A percentile compares a stretch with the other conserved stretches of the same genome.
Conservation (phyloP, 805 yeast genomes). For the Yamadazyma insecticola region DNA sequence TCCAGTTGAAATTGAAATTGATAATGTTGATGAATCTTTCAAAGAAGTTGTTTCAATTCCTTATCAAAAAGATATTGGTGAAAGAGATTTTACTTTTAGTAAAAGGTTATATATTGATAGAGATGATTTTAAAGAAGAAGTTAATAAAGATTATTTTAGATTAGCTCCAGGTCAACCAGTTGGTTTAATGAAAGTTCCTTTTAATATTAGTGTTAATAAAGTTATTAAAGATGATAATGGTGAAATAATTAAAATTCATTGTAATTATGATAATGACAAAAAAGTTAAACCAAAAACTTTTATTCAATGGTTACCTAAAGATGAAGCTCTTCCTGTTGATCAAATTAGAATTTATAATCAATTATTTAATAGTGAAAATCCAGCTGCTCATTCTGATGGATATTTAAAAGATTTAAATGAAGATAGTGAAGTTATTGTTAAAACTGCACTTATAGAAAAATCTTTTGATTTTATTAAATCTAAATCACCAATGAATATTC, state of each 20-base stretch:
- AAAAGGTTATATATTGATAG: slow-evolving; percentile 81
- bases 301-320: slow-evolving; percentile 92
- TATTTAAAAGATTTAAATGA: slow-evolving; percentile 79
- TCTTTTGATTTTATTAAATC: slow-evolving; percentile 63
- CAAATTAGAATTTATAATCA: slow-evolving; percentile 88
- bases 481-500: slow-evolving; percentile 73
- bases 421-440: slow-evolving; percentile 65
- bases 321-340: slow-evolving; percentile 48
- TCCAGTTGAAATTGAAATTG: slow-evolving; percentile 80
- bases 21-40: slow-evolving; percentile 68
- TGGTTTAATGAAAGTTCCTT: slow-evolving; percentile 89
- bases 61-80: slow-evolving; percentile 82
- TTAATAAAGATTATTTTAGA: slow-evolving; percentile 79
- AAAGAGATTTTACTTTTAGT: slow-evolving; percentile 66
- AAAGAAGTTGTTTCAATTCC: slow-evolving; percentile 73
- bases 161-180: slow-evolving; percentile 92
- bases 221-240: slow-evolving; percentile 47
- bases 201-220: slow-evolving; percentile 65
- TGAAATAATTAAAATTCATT: slow-evolving; percentile 60
- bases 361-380: slow-evolving; percentile 87
- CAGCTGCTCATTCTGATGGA: slow-evolving; percentile 83
- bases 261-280: slow-evolving; percentile 68
- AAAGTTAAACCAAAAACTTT: slow-evolving; percentile 87
- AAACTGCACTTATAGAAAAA: slow-evolving; percentile 67
- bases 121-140: slow-evolving; percentile 68